Percentiles rank a stretch among this genome's conserved stretches.
phyloP scores from a whole-genome alignment of 73 alveolate genomes.

The Blepharisma stoltei region DNA sequence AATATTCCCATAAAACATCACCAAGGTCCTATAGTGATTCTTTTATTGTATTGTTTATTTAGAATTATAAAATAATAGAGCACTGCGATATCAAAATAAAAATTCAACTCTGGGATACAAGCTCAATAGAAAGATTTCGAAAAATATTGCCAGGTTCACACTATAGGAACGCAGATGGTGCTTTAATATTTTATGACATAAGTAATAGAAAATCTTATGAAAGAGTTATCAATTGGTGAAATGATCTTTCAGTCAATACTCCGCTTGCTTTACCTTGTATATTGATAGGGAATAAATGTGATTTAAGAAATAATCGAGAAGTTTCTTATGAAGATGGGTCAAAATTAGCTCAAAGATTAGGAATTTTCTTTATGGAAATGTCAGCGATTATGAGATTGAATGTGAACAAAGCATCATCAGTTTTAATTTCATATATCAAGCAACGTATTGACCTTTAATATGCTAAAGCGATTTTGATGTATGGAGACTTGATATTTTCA shows the following conservation, averaged over 20 bases:
- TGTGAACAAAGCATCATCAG: not conserved
- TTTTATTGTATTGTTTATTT: too few species aligned
- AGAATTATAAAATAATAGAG: slow-evolving; percentile 29
- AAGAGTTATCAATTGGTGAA: not conserved
- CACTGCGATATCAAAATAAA: slow-evolving; percentile 32
- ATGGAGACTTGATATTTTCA: too few species aligned
- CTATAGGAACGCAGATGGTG: slow-evolving; percentile 42
- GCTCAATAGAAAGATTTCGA: slow-evolving; percentile 69
- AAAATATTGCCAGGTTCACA: slow-evolving; percentile 32
- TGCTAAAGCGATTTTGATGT: too few species aligned
- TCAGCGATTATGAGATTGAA: slow-evolving; percentile 4
- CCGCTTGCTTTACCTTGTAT: not conserved
- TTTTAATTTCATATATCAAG: too few species aligned
- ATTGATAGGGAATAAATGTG: slow-evolving; percentile 29
- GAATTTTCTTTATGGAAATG: slow-evolving; percentile 21
- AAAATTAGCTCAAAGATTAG: slow-evolving; percentile 3
- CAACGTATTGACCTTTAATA: too few species aligned
- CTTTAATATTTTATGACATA: slow-evolving; percentile 40
- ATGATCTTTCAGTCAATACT: slow-evolving; percentile 19
- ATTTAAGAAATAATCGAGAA: not conserved
- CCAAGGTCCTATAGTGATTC: too few species aligned
- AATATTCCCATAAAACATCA: slow-evolving; percentile 45
- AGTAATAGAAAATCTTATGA: slow-evolving; percentile 27
- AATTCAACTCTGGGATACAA: slow-evolving; percentile 81
- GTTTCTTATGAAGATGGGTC: slow-evolving; percentile 21